Evolutionary conservation across 2,329 filamentous ascomycete species (phyloP).

Genomic region (Fusarium newnesense): DNA sequence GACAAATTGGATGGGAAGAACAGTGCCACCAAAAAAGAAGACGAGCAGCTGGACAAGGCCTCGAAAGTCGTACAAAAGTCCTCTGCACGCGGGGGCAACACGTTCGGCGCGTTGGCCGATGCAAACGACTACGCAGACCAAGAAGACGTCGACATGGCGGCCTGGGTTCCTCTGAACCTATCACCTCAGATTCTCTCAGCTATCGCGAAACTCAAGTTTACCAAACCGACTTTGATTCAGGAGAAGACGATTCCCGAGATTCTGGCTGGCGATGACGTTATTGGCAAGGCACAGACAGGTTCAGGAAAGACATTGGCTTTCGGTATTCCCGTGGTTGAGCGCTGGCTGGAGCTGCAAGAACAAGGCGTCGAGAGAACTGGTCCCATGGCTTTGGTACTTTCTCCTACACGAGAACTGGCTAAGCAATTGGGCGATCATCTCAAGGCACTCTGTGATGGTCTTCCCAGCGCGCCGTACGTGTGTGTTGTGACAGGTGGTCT

Average conservation of each 20-base stretch:
- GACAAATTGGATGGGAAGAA: slow-evolving; percentile 47
- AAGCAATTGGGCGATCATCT: slow-evolving; percentile 91
- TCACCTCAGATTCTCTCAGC: slow-evolving; percentile 77
- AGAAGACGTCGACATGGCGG: slow-evolving; percentile 74
- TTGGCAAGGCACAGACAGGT: slow-evolving; percentile 95
- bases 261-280: slow-evolving; percentile 84
- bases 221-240: slow-evolving; percentile 85
- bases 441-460: slow-evolving; percentile 73
- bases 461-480: slow-evolving; percentile 74
- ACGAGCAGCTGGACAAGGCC: slow-evolving; percentile 48
- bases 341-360: slow-evolving; percentile 69
- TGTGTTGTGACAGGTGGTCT: slow-evolving; percentile 92
- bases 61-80: slow-evolving; percentile 51
- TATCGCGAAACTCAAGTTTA: slow-evolving; percentile 82
- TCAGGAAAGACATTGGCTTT: slow-evolving; percentile 98
- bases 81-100: slow-evolving; percentile 55
- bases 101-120: slow-evolving; percentile 67
- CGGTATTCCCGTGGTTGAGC: slow-evolving; percentile 90
- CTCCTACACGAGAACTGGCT: slow-evolving; percentile 91
- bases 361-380: slow-evolving; percentile 45
- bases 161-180: slow-evolving; percentile 80
- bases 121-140: slow-evolving; percentile 66
- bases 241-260: slow-evolving; percentile 82
- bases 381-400: slow-evolving; percentile 83
- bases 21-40: slow-evolving; percentile 35